phyloP scores from a whole-genome alignment of 2,329 filamentous ascomycete species.

The Keithomyces neogunnii region DNA sequence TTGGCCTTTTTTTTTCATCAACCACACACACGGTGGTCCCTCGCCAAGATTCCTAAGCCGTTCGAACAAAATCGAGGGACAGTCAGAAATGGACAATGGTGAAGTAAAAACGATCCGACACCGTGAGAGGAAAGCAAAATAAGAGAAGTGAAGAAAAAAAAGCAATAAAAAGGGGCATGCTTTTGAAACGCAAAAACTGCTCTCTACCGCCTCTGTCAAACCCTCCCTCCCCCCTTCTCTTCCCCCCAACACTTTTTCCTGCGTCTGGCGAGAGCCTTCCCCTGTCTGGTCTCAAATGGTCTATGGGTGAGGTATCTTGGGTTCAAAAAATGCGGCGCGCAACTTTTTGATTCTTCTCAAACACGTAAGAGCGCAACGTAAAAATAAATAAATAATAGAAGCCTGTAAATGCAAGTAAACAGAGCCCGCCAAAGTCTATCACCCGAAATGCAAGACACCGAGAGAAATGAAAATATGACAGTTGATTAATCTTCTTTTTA shows the following conservation, averaged over 20 bases:
- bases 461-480: slow-evolving; percentile 16
- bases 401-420: slow-evolving; percentile 41
- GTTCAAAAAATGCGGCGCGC: slow-evolving; percentile 23
- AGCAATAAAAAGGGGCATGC: slow-evolving; percentile 1
- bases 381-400: slow-evolving; percentile 15
- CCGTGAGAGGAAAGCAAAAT: background rate
- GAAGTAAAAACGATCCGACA: slow-evolving; percentile 1
- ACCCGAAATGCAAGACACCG: slow-evolving; percentile 38
- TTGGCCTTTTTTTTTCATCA: background rate
- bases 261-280: slow-evolving; percentile 18
- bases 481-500: slow-evolving; percentile 32
- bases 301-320: slow-evolving; percentile 44
- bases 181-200: slow-evolving; percentile 2
- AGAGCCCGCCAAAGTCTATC: slow-evolving; percentile 42
- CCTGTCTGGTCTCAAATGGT: slow-evolving; percentile 24
- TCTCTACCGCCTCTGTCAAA: background rate
- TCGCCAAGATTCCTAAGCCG: background rate
- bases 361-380: slow-evolving; percentile 18
- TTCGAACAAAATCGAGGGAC: background rate
- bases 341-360: slow-evolving; percentile 38
- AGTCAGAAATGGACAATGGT: background rate
- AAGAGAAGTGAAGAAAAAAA: background rate
- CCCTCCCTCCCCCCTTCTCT: background rate
- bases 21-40: background rate
- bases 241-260: slow-evolving; percentile 14